Conservation (phyloP, 1,284 basidiomycete species). For the Xerocomus nothofagi region DNA sequence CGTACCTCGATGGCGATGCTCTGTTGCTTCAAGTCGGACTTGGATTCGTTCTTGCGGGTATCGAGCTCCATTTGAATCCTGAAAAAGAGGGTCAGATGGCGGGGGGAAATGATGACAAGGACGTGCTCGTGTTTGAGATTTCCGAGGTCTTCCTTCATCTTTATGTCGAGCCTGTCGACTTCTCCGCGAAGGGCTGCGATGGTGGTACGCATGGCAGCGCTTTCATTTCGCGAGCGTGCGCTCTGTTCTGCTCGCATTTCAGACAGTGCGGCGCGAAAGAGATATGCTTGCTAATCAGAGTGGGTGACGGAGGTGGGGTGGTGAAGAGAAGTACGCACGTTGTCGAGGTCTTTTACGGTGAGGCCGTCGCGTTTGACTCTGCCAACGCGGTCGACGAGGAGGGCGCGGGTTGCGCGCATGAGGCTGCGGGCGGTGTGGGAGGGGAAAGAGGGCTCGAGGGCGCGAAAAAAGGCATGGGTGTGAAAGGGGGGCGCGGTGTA, state of each 20-base stretch:
- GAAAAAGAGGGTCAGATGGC: conserved; percentile 5
- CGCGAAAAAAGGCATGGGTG: conserved; percentile 64
- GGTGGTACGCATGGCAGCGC: conserved; percentile 74
- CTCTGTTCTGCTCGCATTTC: conserved; percentile 89
- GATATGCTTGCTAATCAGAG: conserved; percentile 80
- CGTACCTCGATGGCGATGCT: conserved; percentile 88
- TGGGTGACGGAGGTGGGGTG: neutral
- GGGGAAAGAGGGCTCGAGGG: conserved; percentile 70
- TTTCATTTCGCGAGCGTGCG: conserved; percentile 84
- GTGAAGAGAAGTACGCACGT: conserved; percentile 56
- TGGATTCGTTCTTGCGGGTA: conserved; percentile 91
- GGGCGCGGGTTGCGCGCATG: conserved; percentile 84
- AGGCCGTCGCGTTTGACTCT: conserved; percentile 74
- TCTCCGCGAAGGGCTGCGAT: conserved; percentile 82
- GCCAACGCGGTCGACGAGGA: conserved; percentile 79
- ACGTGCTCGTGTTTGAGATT: conserved; percentile 90
- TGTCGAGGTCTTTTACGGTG: conserved; percentile 85
- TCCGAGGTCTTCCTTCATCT: conserved; percentile 92
- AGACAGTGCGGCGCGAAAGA: conserved; percentile 91
- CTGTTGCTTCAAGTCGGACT: conserved; percentile 81
- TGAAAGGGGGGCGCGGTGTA: conserved; percentile 58
- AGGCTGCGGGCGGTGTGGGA: conserved; percentile 69
- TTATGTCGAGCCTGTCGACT: conserved; percentile 83
- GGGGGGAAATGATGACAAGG: neutral
- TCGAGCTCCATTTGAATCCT: conserved; percentile 97